Base-by-base conservation (phyloP, 805 yeast genomes). In the Teunomyces kruisii region DNA sequence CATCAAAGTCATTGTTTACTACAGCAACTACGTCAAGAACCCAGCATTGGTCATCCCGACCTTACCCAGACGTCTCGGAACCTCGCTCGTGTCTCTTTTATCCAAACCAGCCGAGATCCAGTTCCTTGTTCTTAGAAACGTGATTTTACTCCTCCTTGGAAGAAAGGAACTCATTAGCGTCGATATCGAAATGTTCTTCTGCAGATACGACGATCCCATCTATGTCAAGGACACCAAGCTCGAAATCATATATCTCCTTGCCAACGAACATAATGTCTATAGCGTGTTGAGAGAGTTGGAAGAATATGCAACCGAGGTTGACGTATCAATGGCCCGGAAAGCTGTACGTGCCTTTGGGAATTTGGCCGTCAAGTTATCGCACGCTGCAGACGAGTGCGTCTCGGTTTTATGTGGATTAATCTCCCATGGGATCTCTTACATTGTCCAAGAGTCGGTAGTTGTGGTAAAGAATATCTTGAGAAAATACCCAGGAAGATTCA, bases 301-400 rank as follows among this genome's bases (percentile, higher is more conserved):
- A 50, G 96, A 86, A 55, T 91, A 91, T 62, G 95, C 96, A 4
- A 79, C 89, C 0, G 96, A 88, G 56, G 83, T 88, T 10, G 97
- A 91, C 62, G 78, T 83, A 17, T 85, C 86, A 46, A 88, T 90
- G 84, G 88, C 91, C 1, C 72, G 96, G 45, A 87, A 89, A 56
- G 90, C 97, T 0, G 81, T 92, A 3, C 69, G 96, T 47, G 96
- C 96, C 0, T 81, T 92, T 49, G 97, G 97, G 2, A 88, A 90
- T 57, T 68, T 92, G 15, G 96, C 97, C 0, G 81, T 90, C 22
- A 88, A 88, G 57, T 65, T 89, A 12, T 81, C 80, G 19, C 62
- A 62, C 7, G 81, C 87, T 0, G 83, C 91, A 0, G 67, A 72
- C 4, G 72, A 72, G 17, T 88, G 96, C 62, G 84, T 88, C 3